Conservation (phyloP, 169 alveolate species). For the Cryptosporidium xiaoi region DNA sequence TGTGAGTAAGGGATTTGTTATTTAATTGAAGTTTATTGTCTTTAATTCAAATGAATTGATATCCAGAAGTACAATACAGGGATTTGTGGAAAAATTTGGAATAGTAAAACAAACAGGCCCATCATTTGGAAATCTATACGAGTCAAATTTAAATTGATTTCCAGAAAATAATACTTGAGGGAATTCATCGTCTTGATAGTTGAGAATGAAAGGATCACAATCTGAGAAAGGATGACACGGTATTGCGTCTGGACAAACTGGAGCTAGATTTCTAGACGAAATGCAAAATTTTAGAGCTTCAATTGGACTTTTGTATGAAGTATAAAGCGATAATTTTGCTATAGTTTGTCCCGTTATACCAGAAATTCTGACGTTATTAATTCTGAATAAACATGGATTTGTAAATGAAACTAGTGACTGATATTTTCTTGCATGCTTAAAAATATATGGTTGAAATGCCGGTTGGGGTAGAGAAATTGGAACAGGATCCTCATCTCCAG, state of each 20-base stretch:
- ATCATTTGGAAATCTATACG: constrained; percentile 56
- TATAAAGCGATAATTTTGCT: constrained; percentile 14
- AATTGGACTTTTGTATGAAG: constrained; percentile 29
- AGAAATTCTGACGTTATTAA: constrained; percentile 18
- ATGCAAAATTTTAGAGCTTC: constrained; percentile 70
- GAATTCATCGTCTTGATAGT: constrained; percentile 25
- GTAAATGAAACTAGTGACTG: constrained; percentile 41
- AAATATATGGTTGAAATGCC: constrained; percentile 42
- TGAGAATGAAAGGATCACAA: constrained; percentile 39
- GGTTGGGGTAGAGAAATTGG: constrained; percentile 70
- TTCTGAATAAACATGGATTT: constrained; percentile 49
- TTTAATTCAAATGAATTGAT: constrained; percentile 41
- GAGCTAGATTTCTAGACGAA: constrained; percentile 52
- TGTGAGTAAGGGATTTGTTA: neutral
- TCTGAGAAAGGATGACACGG: constrained; percentile 55
- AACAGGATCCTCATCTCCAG: constrained; percentile 70
- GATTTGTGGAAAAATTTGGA: constrained; percentile 32
- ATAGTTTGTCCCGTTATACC: constrained; percentile 59
- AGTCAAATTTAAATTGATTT: constrained; percentile 42
- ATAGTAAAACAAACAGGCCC: constrained; percentile 70
- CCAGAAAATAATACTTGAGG: constrained; percentile 70
- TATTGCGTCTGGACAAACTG: constrained; percentile 47
- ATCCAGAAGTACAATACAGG: constrained; percentile 49
- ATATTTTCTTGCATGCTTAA: constrained; percentile 24
- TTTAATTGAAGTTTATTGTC: constrained; percentile 26